Conservation (phyloP, 2,329 filamentous ascomycete genomes). For the Helotiales sp. region DNA sequence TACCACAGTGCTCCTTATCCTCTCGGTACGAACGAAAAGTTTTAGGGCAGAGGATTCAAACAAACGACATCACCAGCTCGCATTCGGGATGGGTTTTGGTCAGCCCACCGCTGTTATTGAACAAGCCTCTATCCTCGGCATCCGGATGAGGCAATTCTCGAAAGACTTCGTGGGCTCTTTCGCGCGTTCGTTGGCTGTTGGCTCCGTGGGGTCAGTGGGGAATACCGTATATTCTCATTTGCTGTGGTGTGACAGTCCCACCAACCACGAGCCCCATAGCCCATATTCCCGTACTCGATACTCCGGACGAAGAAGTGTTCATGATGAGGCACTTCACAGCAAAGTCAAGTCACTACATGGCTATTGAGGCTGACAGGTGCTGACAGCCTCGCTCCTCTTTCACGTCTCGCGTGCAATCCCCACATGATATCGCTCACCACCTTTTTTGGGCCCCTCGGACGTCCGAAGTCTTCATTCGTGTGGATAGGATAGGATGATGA, state of each 20-base stretch:
- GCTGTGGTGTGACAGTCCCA: not conserved
- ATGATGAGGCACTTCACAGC: not conserved
- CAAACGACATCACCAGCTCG: not conserved
- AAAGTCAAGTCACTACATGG: not conserved
- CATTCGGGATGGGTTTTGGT: not conserved
- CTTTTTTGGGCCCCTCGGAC: constrained; percentile 2
- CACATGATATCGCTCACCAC: not conserved
- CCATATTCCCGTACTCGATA: not conserved
- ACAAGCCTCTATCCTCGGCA: not conserved
- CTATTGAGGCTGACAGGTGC: constrained; percentile 1
- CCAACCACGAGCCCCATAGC: not conserved
- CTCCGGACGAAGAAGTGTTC: not conserved
- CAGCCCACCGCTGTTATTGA: not conserved
- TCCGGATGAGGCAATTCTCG: not conserved
- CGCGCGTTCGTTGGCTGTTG: not conserved
- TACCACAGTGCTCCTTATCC: not conserved
- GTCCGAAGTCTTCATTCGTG: not conserved
- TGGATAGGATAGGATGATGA: too few relatives aligned
- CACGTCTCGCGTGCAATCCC: not conserved
- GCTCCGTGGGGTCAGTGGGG: not conserved
- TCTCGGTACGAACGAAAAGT: not conserved
- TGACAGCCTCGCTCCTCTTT: not conserved
- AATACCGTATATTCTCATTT: not conserved
- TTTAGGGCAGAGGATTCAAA: not conserved
- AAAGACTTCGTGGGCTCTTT: not conserved